A percentile compares a stretch with the other conserved stretches of the same genome.
phyloP scores from a whole-genome alignment of 2,329 filamentous ascomycete species.

The Ophiobolus disseminans region DNA sequence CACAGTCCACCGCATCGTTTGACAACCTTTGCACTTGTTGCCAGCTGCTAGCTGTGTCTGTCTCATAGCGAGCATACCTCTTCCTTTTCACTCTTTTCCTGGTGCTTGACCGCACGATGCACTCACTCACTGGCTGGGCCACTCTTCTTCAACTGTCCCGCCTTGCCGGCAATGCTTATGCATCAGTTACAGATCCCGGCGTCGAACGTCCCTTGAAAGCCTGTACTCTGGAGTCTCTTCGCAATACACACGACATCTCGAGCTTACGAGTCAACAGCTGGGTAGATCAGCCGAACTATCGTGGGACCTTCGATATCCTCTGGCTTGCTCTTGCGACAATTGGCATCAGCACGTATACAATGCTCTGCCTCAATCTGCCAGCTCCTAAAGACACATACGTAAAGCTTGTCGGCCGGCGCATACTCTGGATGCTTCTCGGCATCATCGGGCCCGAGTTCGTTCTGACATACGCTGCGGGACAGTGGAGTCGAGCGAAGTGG shows the following conservation, averaged over 20 bases:
- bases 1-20: no score
- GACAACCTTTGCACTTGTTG: no score
- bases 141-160: not conserved
- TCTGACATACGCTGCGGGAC: constrained; percentile 16
- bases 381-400: constrained; percentile 9
- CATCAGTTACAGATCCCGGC: not conserved
- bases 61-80: not conserved
- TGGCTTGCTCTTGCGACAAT: constrained; percentile 22
- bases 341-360: constrained; percentile 20
- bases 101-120: no score
- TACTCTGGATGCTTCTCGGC: constrained; percentile 10
- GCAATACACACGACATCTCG: not conserved
- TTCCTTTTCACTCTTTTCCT: not conserved
- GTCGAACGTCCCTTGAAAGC: constrained; percentile 1
- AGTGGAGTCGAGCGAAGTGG: constrained; percentile 17
- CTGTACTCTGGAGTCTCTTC: constrained; percentile 3
- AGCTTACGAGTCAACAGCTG: constrained; percentile 10
- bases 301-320: constrained; percentile 25
- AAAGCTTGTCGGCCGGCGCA: constrained; percentile 3
- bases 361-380: constrained; percentile 19
- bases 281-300: constrained; percentile 17
- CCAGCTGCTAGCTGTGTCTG: no score
- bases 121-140: no score
- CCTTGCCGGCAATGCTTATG: not conserved
- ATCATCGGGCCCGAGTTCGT: constrained; percentile 17